A percentile compares a stretch with the other conserved stretches of the same genome.
Evolutionary conservation across 2,329 filamentous ascomycete genomes (phyloP).

Genomic region (Neofusicoccum parvum): DNA sequence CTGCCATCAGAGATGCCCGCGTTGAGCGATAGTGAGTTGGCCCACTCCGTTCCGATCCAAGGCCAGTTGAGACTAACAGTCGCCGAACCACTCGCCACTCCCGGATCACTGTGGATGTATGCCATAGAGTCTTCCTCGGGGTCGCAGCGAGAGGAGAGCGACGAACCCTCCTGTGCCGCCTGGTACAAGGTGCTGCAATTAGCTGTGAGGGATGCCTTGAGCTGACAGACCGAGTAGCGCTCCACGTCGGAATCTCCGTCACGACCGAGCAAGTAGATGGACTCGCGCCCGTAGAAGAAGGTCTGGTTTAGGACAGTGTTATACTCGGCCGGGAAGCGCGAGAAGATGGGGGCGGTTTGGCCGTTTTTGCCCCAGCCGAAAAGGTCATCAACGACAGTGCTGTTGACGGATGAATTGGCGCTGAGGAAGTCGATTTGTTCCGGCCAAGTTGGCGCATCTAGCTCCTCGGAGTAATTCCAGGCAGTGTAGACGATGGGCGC

Average conservation of each 20-base stretch:
- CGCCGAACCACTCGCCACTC: conserved; percentile 58
- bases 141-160: conserved; percentile 64
- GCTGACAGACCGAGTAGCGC: conserved; percentile 68
- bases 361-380: conserved; percentile 69
- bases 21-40: conserved; percentile 45
- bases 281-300: conserved; percentile 38
- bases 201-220: conserved; percentile 65
- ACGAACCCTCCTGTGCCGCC: conserved; percentile 55
- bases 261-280: conserved; percentile 66
- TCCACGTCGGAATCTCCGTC: conserved; percentile 28
- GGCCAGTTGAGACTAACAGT: conserved; percentile 44
- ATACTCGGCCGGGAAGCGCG: conserved; percentile 58
- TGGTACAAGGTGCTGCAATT: conserved; percentile 65
- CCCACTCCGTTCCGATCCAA: conserved; percentile 48
- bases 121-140: conserved; percentile 55
- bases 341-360: conserved; percentile 53
- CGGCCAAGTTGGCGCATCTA: conserved; percentile 32
- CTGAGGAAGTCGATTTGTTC: conserved; percentile 19
- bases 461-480: conserved; percentile 54
- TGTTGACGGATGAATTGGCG: conserved; percentile 21
- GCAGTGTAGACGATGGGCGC: conserved; percentile 63
- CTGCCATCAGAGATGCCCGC: conserved; percentile 46
- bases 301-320: conserved; percentile 60
- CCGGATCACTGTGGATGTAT: conserved; percentile 55
- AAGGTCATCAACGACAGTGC: conserved; percentile 64